Evolutionary conservation across 345 rosid genomes (phyloP).

Genomic region (Erodium maritimum): DNA sequence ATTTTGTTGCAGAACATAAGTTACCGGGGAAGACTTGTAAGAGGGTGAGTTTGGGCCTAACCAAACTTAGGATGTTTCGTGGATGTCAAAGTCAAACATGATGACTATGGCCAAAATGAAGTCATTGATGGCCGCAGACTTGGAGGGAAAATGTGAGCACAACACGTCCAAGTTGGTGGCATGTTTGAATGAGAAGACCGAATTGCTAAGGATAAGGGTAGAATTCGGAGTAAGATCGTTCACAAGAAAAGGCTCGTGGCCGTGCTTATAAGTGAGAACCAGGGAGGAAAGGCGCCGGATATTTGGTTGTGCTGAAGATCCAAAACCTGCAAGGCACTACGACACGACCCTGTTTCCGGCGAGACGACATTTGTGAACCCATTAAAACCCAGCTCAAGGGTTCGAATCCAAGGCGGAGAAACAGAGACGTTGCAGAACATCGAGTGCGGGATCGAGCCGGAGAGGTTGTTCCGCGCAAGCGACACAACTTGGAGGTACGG

Average conservation of each 20-base stretch:
- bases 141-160: too few relatives aligned
- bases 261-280: constrained; percentile 39
- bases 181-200: too few relatives aligned
- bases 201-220: too few relatives aligned
- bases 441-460: constrained; percentile 53
- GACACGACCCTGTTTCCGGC: constrained; percentile 38
- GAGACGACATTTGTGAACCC: constrained; percentile 31
- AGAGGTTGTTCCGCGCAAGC: constrained; percentile 47
- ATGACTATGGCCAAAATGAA: too few relatives aligned
- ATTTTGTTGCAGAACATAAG: too few relatives aligned
- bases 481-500: constrained; percentile 59
- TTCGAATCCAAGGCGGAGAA: constrained; percentile 40
- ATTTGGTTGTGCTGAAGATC: constrained; percentile 55
- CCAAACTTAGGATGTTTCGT: too few relatives aligned
- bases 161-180: too few relatives aligned
- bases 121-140: too few relatives aligned
- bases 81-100: too few relatives aligned
- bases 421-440: constrained; percentile 49
- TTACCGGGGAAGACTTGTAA: too few relatives aligned
- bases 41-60: too few relatives aligned
- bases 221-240: too few relatives aligned
- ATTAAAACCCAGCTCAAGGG: constrained; percentile 57
- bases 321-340: constrained; percentile 40
- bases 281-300: constrained; percentile 44
- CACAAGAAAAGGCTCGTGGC: constrained; percentile 35